Conservation (phyloP, 148 eudicot species). For the Cornus controversa region DNA sequence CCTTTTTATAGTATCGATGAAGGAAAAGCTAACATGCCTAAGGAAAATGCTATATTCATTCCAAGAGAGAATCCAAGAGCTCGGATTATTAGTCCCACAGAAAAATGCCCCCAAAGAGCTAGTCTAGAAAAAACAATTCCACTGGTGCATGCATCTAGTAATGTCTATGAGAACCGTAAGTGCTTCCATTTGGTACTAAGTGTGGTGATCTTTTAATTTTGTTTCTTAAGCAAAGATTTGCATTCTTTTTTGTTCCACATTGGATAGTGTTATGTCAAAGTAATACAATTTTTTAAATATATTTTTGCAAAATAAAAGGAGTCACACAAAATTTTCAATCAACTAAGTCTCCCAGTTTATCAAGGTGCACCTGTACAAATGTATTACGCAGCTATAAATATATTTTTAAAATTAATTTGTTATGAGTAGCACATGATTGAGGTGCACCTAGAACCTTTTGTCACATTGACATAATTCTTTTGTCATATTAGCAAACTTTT, state of each 20-base stretch:
- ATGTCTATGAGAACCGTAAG: constrained; percentile 18
- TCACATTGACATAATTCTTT: not conserved
- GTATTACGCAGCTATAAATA: not conserved
- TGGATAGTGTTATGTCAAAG: not conserved
- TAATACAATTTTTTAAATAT: not conserved
- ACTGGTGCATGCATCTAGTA: constrained; percentile 13
- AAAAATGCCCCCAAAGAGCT: constrained; percentile 12
- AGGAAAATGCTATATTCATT: constrained; percentile 19
- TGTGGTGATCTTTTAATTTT: not conserved
- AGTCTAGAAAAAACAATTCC: constrained; percentile 20
- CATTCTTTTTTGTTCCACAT: not conserved
- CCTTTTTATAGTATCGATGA: constrained; percentile 44
- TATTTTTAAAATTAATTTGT: no score
- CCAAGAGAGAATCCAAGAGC: constrained; percentile 61
- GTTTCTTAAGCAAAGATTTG: not conserved
- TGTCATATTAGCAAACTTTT: no score
- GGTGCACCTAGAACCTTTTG: not conserved
- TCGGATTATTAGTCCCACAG: constrained; percentile 29
- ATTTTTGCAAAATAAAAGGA: not conserved
- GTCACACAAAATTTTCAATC: not conserved
- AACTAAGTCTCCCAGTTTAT: not conserved
- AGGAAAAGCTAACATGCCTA: constrained; percentile 20
- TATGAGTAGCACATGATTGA: not conserved
- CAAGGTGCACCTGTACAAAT: not conserved
- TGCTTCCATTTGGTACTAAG: not conserved